phyloP scores from a whole-genome alignment of 306 rosid genomes.

The Erythrophleum fordii region DNA sequence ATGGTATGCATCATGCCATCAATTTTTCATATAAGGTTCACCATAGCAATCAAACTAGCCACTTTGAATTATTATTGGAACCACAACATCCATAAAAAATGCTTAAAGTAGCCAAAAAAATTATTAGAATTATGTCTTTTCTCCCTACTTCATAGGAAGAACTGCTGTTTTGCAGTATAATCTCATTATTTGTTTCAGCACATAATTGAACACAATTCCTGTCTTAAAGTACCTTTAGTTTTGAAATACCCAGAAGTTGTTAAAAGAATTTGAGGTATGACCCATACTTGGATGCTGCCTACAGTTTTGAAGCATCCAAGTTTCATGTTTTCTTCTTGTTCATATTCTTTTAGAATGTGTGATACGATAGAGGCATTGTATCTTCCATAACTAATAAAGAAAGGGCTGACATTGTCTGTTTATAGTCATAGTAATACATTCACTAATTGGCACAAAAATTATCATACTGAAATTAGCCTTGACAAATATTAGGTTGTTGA shows the following conservation, averaged over 20 bases:
- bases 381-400: neutral
- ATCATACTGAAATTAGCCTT: neutral
- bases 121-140: neutral
- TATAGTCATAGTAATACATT: neutral
- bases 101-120: neutral
- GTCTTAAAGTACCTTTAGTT: neutral
- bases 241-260: neutral
- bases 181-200: neutral
- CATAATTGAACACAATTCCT: neutral
- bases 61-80: neutral
- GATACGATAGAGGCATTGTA: neutral
- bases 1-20: neutral
- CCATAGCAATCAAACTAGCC: neutral
- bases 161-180: neutral
- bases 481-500: neutral
- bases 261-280: neutral
- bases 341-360: neutral
- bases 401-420: neutral
- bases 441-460: neutral
- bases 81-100: neutral
- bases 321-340: neutral
- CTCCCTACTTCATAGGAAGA: neutral
- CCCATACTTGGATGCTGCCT: neutral
- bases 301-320: neutral
- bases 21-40: neutral